These are phyloP conservation scores for Metschnikowia sp. DNA, from an alignment of 805 yeast species.

Conservation along the genomic window DNA sequence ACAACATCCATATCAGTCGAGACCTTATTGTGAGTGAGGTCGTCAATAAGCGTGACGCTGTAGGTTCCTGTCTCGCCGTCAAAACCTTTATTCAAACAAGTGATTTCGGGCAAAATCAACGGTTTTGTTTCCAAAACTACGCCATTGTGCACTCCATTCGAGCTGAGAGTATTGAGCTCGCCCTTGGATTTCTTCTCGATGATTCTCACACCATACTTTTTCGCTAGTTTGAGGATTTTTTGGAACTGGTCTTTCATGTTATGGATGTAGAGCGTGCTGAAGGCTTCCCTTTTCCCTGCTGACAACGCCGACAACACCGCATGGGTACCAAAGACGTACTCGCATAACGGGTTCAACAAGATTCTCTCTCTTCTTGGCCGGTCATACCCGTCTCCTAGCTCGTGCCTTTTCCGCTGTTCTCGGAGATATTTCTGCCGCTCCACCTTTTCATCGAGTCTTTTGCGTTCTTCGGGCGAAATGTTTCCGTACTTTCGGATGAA, in stretches of 20 bases:
- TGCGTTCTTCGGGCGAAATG: slow-evolving; percentile 49
- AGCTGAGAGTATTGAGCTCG: slow-evolving; percentile 57
- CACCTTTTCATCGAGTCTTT: slow-evolving; percentile 28
- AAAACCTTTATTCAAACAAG: slow-evolving; percentile 25
- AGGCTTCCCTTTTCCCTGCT: slow-evolving; percentile 51
- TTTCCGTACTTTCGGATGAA: slow-evolving; percentile 63
- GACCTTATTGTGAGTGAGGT: slow-evolving; percentile 3
- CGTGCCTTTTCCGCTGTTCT: slow-evolving; percentile 22
- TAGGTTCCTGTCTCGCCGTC: slow-evolving; percentile 18
- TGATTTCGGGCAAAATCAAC: slow-evolving; percentile 32
- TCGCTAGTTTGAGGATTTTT: slow-evolving; percentile 48
- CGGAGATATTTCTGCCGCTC: slow-evolving; percentile 30
- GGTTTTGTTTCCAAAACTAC: slow-evolving; percentile 67
- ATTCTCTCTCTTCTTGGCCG: slow-evolving; percentile 9
- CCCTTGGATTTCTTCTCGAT: slow-evolving; percentile 40
- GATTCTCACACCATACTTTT: slow-evolving; percentile 37
- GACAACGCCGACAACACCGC: slow-evolving; percentile 69
- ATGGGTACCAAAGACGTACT: slow-evolving; percentile 73
- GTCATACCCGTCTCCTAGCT: slow-evolving; percentile 14
- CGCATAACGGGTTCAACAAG: slow-evolving; percentile 47
- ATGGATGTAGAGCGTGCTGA: slow-evolving; percentile 49
- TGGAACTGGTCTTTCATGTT: slow-evolving; percentile 32
- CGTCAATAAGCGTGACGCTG: slow-evolving; percentile 16
- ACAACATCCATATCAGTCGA: slow-evolving; percentile 16
- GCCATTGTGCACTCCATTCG: slow-evolving; percentile 78